Evolutionary conservation across 257 asterid genomes (phyloP).

Genomic region (Ilex aquifolium): DNA sequence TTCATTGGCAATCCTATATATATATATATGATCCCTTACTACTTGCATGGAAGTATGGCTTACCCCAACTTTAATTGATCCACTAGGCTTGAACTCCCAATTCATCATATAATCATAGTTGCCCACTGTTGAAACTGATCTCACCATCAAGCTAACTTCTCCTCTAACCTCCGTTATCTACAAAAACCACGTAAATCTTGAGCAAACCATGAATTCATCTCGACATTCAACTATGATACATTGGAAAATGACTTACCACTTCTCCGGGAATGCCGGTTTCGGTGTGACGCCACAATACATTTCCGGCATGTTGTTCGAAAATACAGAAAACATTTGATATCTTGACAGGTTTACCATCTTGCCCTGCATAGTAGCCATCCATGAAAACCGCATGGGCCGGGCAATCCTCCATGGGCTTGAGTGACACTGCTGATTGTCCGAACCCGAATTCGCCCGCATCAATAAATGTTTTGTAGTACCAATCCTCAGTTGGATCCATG

Average conservation of each 20-base stretch:
- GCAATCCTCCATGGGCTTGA: background rate
- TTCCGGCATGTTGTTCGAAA: background rate
- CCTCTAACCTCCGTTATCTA: conserved; percentile 16
- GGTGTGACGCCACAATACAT: conserved; percentile 1
- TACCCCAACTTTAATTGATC: conserved; percentile 23
- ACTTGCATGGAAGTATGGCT: background rate
- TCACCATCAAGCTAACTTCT: conserved; percentile 23
- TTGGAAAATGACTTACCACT: too few relatives aligned
- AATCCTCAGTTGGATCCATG: conserved; percentile 1
- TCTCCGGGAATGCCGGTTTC: background rate
- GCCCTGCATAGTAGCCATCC: background rate
- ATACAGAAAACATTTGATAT: background rate
- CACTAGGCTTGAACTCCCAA: conserved; percentile 36
- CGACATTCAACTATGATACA: too few relatives aligned
- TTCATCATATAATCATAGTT: conserved; percentile 31
- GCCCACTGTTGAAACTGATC: conserved; percentile 20
- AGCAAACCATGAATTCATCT: too few relatives aligned
- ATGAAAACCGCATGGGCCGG: conserved; percentile 1
- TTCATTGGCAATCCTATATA: too few relatives aligned
- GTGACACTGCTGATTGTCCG: background rate
- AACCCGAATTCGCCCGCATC: background rate
- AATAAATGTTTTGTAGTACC: background rate
- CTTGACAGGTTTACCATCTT: background rate
- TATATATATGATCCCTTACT: too few relatives aligned
- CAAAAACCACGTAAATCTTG: background rate